Evolutionary conservation across 345 rosid species (phyloP), one percentile per base, ranked within the genome.

Genomic region (Triadica sebifera): DNA sequence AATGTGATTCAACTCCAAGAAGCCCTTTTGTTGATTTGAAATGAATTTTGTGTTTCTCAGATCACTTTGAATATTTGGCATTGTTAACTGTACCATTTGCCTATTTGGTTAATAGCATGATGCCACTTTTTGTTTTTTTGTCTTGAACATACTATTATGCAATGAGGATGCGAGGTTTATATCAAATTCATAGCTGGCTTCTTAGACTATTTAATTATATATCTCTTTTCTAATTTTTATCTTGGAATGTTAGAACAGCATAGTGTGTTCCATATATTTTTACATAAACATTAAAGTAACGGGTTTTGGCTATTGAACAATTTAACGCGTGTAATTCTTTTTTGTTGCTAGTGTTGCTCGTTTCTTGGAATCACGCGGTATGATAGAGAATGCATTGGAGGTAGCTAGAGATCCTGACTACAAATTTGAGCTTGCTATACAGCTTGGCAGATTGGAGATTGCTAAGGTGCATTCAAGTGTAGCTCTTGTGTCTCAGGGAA

Each of bases 331-430:
- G 22, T 68, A 67, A 82, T 78, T 66, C 60, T 19, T 76, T 83
- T 71, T 74, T 61, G 60, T 78, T 84, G 80, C 75, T 73, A 96
- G 99, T 78, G 98, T 96, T 85, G 98, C 99, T 72, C 99, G 66
- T 73, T 96, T 96, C 89, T 84, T 96, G 93, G 99, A 96, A 86
- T 90, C 99, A 55, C 90, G 97, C 47, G 96, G 97, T 67, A 96
- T 96, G 99, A 75, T 91, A 70, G 97, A 96, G 85, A 90, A 90
- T 60, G 99, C 99, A 78, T 77, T 96, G 72, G 98, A 93, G 82
- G 96, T 93, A 79, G 99, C 99, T 15, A 93, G 91, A 3, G 99
- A 96, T 71, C 95, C 97, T 72, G 97, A 96, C 82, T 96, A 96
- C 84, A 90, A 86, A 84, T 93, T 96, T 78, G 98, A 93, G 84